Percentiles rank a stretch among this genome's conserved stretches.
These are phyloP conservation scores for Auricularia auricula-judae DNA, from an alignment of 768 basidiomycete genomes.

Conservation along the genomic window DNA sequence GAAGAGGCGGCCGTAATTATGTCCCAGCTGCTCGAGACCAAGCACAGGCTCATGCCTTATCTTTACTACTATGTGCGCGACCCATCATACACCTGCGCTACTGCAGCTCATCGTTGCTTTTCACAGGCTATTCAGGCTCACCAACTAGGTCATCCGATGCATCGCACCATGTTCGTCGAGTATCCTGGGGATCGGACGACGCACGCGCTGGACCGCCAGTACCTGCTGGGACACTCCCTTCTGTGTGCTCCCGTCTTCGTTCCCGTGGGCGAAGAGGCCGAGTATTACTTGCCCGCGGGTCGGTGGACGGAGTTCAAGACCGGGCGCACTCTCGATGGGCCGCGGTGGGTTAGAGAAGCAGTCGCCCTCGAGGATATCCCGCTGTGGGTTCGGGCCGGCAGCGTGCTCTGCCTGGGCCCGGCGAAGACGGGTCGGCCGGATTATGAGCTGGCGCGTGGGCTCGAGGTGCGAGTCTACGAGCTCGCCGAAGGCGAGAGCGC, in stretches of 20 bases:
- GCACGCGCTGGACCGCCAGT: constrained; percentile 46
- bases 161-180: constrained; percentile 58
- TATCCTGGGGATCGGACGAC: constrained; percentile 49
- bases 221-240: constrained; percentile 46
- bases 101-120: not conserved
- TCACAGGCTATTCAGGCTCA: constrained; percentile 38
- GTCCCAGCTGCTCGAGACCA: constrained; percentile 41
- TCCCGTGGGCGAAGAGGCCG: constrained; percentile 35
- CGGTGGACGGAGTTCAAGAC: constrained; percentile 52
- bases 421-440: constrained; percentile 41
- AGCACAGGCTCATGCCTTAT: constrained; percentile 68
- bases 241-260: constrained; percentile 56
- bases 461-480: constrained; percentile 46
- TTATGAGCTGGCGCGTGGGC: constrained; percentile 39
- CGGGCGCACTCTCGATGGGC: constrained; percentile 42
- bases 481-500: constrained; percentile 31
- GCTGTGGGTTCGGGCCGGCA: constrained; percentile 52
- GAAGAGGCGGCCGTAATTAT: constrained; percentile 36
- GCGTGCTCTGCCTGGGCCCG: constrained; percentile 49
- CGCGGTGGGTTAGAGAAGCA: constrained; percentile 48
- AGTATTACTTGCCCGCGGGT: constrained; percentile 47
- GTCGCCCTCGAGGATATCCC: constrained; percentile 57
- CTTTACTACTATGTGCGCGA: constrained; percentile 25
- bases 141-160: constrained; percentile 41
- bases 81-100: not conserved